phyloP scores from a whole-genome alignment of 2,329 filamentous ascomycete genomes.

The Clarireedia sp. region DNA sequence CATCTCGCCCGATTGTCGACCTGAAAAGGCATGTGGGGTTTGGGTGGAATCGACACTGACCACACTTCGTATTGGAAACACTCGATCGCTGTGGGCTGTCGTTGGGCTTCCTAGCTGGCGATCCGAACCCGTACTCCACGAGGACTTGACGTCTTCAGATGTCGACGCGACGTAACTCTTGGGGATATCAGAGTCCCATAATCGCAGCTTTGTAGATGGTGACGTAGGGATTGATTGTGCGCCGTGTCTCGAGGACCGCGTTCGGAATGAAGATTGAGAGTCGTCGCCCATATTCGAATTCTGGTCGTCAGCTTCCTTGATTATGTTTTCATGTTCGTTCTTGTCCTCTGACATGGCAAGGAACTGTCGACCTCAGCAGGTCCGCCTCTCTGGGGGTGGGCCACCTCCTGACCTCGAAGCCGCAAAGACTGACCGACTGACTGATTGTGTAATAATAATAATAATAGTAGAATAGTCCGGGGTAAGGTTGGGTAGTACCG shows the following conservation, averaged over 20 bases:
- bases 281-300: neutral
- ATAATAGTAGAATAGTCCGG: no score
- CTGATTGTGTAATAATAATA: no score
- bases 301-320: neutral
- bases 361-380: neutral
- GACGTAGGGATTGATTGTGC: neutral
- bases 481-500: no score
- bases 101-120: slow-evolving; percentile 16
- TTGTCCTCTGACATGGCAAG: neutral
- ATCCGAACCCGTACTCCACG: slow-evolving; percentile 16
- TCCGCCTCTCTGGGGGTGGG: neutral
- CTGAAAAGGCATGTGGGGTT: slow-evolving; percentile 16
- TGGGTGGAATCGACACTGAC: slow-evolving; percentile 23
- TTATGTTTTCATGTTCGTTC: neutral
- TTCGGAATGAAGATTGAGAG: neutral
- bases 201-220: slow-evolving; percentile 5
- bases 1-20: slow-evolving; percentile 13
- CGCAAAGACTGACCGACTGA: neutral
- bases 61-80: slow-evolving; percentile 26
- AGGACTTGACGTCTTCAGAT: slow-evolving; percentile 9
- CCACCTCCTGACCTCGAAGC: neutral
- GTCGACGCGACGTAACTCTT: neutral
- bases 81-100: slow-evolving; percentile 15
- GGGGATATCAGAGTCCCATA: slow-evolving; percentile 3
- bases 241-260: neutral